Conservation (phyloP, 768 basidiomycete species). For the Pleurotus platypus region DNA sequence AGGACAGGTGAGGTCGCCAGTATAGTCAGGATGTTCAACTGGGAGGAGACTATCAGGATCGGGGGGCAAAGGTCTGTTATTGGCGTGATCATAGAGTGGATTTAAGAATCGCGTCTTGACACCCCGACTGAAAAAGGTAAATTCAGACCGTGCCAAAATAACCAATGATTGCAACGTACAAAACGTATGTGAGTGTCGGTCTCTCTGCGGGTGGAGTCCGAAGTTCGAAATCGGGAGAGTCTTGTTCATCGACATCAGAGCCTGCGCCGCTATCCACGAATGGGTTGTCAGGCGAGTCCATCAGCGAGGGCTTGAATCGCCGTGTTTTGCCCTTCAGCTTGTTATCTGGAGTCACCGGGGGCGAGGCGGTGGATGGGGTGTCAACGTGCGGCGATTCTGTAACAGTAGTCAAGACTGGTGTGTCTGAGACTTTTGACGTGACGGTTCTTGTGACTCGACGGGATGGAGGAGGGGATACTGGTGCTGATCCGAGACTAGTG, state of each 20-base stretch:
- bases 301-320: neutral
- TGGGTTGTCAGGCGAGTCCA: slow-evolving; percentile 4
- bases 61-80: neutral
- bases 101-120: slow-evolving; percentile 2
- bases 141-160: too few species aligned
- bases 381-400: neutral
- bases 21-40: slow-evolving; percentile 4
- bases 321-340: neutral
- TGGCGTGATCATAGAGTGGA: slow-evolving; percentile 3
- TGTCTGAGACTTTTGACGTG: neutral
- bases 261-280: neutral
- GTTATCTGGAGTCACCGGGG: slow-evolving; percentile 2
- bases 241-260: neutral
- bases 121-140: slow-evolving; percentile 1
- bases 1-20: slow-evolving; percentile 3
- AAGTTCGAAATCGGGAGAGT: neutral
- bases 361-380: neutral
- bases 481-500: neutral
- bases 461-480: slow-evolving; percentile 6
- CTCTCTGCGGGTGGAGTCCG: slow-evolving; percentile 2
- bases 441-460: neutral
- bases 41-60: slow-evolving; percentile 3
- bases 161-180: neutral
- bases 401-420: neutral
- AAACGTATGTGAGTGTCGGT: slow-evolving; percentile 5